A percentile compares a stretch with the other conserved stretches of the same genome.
phyloP scores from a whole-genome alignment of 495 filamentous ascomycete genomes.

The Aspergillus olivimuriae region DNA sequence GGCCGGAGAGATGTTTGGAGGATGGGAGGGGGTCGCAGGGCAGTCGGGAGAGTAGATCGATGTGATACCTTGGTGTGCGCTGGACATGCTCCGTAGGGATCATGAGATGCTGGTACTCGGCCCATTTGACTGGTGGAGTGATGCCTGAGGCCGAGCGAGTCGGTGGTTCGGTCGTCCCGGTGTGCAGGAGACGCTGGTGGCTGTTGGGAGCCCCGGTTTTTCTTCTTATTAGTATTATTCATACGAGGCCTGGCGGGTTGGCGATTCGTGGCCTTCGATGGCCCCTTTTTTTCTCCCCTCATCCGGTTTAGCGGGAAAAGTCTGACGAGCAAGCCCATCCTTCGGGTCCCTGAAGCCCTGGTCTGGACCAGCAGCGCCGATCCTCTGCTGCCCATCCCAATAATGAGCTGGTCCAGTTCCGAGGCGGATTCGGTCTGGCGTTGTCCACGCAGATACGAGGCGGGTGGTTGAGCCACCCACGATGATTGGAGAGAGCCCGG shows the following conservation, averaged over 20 bases:
- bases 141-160: background rate
- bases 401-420: background rate
- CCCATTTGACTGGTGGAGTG: background rate
- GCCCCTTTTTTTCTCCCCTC: background rate
- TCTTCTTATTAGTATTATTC: background rate
- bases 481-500: background rate
- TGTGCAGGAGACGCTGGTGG: too few species aligned
- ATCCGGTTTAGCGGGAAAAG: background rate
- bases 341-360: too few species aligned
- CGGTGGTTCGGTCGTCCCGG: too few species aligned
- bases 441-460: background rate
- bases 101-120: background rate
- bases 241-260: background rate
- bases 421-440: background rate
- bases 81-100: background rate
- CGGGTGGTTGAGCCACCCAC: background rate
- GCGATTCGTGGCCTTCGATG: background rate
- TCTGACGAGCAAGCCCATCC: background rate
- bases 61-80: background rate
- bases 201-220: too few species aligned
- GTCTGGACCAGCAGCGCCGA: background rate
- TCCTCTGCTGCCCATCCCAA: background rate
- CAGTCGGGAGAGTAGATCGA: constrained; percentile 17
- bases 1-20: constrained; percentile 26
- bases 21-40: constrained; percentile 30